These are phyloP conservation scores for Talaromyces sp. DNA, from an alignment of 2,329 filamentous ascomycete genomes.

Conservation along the genomic window DNA sequence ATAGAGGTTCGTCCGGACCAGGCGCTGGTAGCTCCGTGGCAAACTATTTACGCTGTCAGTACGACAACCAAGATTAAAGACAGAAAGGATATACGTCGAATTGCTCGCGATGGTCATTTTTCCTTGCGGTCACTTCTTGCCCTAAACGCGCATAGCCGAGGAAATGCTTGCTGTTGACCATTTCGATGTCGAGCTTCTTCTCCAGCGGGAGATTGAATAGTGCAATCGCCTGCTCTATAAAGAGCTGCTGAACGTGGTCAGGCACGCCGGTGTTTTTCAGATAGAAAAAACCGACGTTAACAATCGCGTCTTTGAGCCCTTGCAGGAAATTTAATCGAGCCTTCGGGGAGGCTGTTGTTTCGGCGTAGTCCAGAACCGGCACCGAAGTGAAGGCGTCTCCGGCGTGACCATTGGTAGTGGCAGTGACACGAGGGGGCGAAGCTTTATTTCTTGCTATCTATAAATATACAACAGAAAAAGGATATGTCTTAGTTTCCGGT, in stretches of 20 bases:
- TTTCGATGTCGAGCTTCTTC: constrained; percentile 45
- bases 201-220: constrained; percentile 41
- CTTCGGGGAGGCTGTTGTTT: constrained; percentile 11
- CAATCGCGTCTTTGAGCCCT: constrained; percentile 24
- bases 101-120: constrained; percentile 29
- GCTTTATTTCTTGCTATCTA: constrained; percentile 4
- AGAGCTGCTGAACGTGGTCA: constrained; percentile 15
- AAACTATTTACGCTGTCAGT: constrained; percentile 19
- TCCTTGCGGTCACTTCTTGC: constrained; percentile 28
- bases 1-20: constrained; percentile 26
- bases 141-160: constrained; percentile 31
- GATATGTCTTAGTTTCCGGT: not conserved
- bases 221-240: constrained; percentile 33
- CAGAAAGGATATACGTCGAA: constrained; percentile 23
- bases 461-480: not conserved
- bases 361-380: constrained; percentile 25
- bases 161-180: constrained; percentile 33
- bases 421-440: not conserved
- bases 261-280: constrained; percentile 24
- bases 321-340: constrained; percentile 22
- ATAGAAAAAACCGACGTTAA: constrained; percentile 33
- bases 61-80: not conserved
- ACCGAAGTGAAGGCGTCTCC: constrained; percentile 22
- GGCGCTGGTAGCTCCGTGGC: constrained; percentile 31
- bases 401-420: not conserved